Evolutionary conservation across 2,329 filamentous ascomycete genomes (phyloP).

Genomic region (Leptosphaerulina australis): DNA sequence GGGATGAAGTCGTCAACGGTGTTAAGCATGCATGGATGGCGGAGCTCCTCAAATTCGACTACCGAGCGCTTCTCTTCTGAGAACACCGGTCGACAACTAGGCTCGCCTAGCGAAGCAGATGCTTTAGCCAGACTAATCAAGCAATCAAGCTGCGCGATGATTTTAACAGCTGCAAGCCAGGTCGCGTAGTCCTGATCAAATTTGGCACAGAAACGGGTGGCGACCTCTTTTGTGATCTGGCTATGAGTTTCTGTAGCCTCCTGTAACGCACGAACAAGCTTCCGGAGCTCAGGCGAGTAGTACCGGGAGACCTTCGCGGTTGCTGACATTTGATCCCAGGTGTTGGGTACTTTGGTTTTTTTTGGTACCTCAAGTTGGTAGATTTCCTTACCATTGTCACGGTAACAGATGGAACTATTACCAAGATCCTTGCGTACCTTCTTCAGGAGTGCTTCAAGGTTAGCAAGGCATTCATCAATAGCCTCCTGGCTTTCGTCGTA

Average conservation of each 20-base stretch:
- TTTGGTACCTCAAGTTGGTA: conserved; percentile 90
- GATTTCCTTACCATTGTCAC: conserved; percentile 91
- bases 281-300: conserved; percentile 84
- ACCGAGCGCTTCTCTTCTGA: conserved; percentile 83
- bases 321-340: conserved; percentile 95
- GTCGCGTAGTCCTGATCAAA: conserved; percentile 86
- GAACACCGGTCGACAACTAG: conserved; percentile 87
- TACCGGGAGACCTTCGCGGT: conserved; percentile 90
- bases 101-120: conserved; percentile 80
- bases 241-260: conserved; percentile 93
- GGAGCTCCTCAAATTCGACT: conserved; percentile 88
- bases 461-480: conserved; percentile 75
- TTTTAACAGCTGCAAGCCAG: conserved; percentile 89
- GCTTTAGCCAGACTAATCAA: conserved; percentile 91
- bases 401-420: conserved; percentile 64
- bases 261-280: conserved; percentile 83
- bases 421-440: conserved; percentile 75
- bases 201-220: conserved; percentile 78
- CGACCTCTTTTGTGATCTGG: conserved; percentile 87
- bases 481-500: conserved; percentile 83
- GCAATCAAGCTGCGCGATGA: conserved; percentile 92
- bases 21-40: conserved; percentile 92
- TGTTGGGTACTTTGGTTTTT: conserved; percentile 85
- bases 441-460: conserved; percentile 73
- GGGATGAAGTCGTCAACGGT: conserved; percentile 94